These are phyloP conservation scores for Trichoderma sp. DNA, from an alignment of 2,329 filamentous ascomycete genomes.

Conservation along the genomic window DNA sequence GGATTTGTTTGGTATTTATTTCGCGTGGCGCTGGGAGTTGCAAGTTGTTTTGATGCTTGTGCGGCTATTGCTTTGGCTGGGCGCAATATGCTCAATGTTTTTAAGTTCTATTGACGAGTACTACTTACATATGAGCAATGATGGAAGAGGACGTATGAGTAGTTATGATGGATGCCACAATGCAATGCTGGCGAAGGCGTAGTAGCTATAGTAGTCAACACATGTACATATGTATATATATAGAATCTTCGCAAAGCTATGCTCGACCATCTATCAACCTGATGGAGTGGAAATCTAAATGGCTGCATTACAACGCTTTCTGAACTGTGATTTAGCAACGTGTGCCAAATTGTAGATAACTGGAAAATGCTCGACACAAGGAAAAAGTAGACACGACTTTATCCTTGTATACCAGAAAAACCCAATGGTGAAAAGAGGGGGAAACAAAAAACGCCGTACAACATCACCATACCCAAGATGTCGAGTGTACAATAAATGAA, in stretches of 20 bases:
- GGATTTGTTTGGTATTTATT: not conserved
- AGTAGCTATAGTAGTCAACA: not conserved
- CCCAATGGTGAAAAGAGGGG: not conserved
- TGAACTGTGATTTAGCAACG: not conserved
- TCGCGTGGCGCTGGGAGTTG: constrained; percentile 8
- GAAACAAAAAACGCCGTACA: constrained; percentile 27
- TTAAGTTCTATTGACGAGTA: not conserved
- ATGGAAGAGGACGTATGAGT: not conserved
- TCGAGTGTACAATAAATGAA: not conserved
- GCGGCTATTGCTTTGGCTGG: not conserved
- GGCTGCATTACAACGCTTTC: constrained; percentile 4
- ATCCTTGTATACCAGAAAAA: not conserved
- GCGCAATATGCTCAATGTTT: not conserved
- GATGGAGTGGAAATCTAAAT: not conserved
- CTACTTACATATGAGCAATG: not conserved
- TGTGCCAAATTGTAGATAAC: not conserved
- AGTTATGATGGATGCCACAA: not conserved
- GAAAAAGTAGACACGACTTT: not conserved
- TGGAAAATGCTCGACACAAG: not conserved
- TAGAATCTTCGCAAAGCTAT: not conserved
- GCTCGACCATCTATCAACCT: not conserved
- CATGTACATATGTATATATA: not conserved
- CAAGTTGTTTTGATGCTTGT: not conserved
- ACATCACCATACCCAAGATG: constrained; percentile 24
- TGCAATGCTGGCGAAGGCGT: not conserved